Conservation (phyloP, 441 rosid genomes). For the Gossypium schwendimanii region DNA sequence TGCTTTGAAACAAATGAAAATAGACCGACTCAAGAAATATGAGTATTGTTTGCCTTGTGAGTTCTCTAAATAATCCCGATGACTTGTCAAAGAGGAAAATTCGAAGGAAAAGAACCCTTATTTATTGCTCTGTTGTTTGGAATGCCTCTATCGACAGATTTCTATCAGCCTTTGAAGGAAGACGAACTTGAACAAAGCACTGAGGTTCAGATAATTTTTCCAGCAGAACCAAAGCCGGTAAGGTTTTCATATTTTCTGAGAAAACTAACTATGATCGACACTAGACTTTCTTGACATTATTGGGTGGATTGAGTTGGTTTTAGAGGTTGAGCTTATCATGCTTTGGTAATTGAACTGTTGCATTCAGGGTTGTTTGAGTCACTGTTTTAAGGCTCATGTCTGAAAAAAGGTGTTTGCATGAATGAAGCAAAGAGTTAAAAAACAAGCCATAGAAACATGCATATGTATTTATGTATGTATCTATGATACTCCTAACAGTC, state of each 20-base stretch:
- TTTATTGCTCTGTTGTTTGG: conserved; percentile 6
- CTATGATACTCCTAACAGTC: background rate
- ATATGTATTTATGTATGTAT: background rate
- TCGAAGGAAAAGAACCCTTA: background rate
- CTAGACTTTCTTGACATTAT: background rate
- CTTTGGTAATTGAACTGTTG: background rate
- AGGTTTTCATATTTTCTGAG: conserved; percentile 14
- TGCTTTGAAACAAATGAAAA: conserved; percentile 83
- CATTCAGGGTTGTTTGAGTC: background rate
- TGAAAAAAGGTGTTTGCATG: background rate
- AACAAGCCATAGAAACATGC: too few species aligned
- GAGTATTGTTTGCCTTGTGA: conserved; percentile 94
- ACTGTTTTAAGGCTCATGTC: background rate
- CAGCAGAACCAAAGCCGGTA: conserved; percentile 76
- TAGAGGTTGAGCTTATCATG: background rate
- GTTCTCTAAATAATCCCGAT: conserved; percentile 24
- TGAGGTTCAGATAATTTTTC: conserved; percentile 67
- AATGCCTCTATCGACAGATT: conserved; percentile 43
- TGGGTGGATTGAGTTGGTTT: background rate
- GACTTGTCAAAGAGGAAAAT: background rate
- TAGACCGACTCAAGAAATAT: conserved; percentile 74
- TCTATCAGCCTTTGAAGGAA: conserved; percentile 78
- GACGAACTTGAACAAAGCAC: conserved; percentile 82
- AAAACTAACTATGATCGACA: background rate
- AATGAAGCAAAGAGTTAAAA: background rate